Evolutionary conservation across 2,329 filamentous ascomycete genomes (phyloP), one percentile per base, ranked within the genome.

Genomic region (Aspergillus fructus): DNA sequence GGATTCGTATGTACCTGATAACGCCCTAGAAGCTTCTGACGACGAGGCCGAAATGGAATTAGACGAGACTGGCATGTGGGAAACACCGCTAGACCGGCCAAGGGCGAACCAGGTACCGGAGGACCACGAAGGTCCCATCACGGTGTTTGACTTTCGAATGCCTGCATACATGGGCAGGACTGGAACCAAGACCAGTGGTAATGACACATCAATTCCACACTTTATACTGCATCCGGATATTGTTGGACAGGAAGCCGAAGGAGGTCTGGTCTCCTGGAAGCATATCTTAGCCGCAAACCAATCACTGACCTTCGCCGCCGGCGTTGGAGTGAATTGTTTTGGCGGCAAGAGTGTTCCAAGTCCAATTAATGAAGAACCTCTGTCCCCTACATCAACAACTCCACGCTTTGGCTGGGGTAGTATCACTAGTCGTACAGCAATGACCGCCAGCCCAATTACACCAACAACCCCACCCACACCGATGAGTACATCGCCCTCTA

Each of bases 211-310:
- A 2, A 74, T 76, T 42, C 76, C 77, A 5, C 66, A 66, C 13
- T 77, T 79, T 59, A 67, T 72, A 15, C 72, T 79, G 13, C 68
- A 66, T 17, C 76, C 77, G 9, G 77, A 79, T 63, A 68, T 78
- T 27, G 55, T 68, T 2, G 74, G 75, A 19, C 71, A 72, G 49
- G 76, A 79, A 54, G 68, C 69, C 8, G 76, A 79, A 40, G 77
- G 77, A 24, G 77, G 77, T 8, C 61, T 79, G 47, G 62, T 78
- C 45, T 74, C 70, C 41, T 79, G 77, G 76, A 77, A 73, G 56
- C 75, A 79, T 53, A 63, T 79, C 6, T 67, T 79, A 27, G 67
- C 71, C 13, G 70, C 75, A 19, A 76, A 73, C 39, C 75, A 75
- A 62, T 76, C 73, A 49, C 64, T 71, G 23, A 69, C 68, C 30